Conservation (phyloP, 140 eudicot genomes). For the Stevia rebaudiana region DNA sequence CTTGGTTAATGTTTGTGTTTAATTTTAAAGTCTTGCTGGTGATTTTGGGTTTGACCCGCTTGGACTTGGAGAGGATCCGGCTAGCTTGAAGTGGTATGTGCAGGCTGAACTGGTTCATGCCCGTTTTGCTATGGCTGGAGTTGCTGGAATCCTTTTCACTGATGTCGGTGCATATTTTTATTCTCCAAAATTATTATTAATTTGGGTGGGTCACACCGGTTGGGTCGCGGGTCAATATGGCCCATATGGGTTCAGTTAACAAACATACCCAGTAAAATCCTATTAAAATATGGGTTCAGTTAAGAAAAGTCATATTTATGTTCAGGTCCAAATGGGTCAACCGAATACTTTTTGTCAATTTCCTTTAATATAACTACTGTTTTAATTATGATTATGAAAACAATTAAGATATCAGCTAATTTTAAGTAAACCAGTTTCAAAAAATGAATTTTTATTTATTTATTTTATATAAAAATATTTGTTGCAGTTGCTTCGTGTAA, state of each 20-base stretch:
- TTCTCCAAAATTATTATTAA: neutral
- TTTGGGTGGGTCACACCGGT: neutral
- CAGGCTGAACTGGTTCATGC: conserved; percentile 93
- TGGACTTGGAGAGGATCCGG: conserved; percentile 93
- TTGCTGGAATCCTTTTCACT: conserved; percentile 90
- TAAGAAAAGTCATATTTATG: neutral
- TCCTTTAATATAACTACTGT: neutral
- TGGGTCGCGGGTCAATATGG: neutral
- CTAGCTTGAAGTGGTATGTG: conserved; percentile 90
- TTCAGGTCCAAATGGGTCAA: neutral
- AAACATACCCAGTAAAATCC: too few relatives aligned
- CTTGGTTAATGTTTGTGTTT: neutral
- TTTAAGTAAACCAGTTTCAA: neutral
- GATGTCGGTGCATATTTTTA: conserved; percentile 49
- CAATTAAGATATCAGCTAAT: neutral
- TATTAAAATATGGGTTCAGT: neutral
- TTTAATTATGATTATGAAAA: neutral
- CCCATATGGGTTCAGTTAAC: neutral
- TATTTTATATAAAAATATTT: neutral
- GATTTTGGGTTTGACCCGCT: conserved; percentile 97
- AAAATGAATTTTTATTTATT: neutral
- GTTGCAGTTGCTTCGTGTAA: conserved; percentile 75
- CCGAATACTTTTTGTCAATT: neutral
- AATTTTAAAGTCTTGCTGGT: conserved; percentile 57
- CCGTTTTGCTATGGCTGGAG: conserved; percentile 97